Base-by-base conservation (phyloP, 179 eudicot species). In the Silene coronaria region DNA sequence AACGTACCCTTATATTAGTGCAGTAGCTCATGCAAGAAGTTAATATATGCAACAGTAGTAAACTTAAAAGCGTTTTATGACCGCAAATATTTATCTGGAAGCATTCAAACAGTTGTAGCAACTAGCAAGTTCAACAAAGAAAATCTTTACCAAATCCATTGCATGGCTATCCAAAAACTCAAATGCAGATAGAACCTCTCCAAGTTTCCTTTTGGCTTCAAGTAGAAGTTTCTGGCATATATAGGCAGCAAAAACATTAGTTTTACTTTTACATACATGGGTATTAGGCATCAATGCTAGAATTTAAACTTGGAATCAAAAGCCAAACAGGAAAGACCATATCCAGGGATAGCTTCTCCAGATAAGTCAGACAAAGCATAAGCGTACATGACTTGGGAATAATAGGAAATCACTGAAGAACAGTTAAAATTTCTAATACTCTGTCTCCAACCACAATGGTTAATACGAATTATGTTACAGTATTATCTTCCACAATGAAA, bases 111-210 rank as follows among this genome's bases (percentile, higher is more conserved):
- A 22, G 48, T 23, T 21, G 8, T 5, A 19, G 22, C 67, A 34
- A 53, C 58, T 53, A 55, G 59, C 59, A 55, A 9, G 5, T 17
- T 60, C 16, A 27, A 36, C 22, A 8, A 30, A 46, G 26, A 28
- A 68, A 77, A 62, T 77, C 32, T 83, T 83, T 84, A 92, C 99
- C 96, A 91, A 78, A 75, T 92, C 87, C 96, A 95, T 88, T 75
- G 97, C 86, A 78, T 79, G 82, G 84, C 87, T 79, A 86, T 95
- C 99, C 88, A 92, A 83, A 85, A 95, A 93, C 76, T 95, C 99
- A 75, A 89, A 95, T 80, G 99, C 99, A 78, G 99, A 95, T 77
- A 95, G 83, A 82, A 92, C 87, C 82, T 92, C 97, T 48, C 99
- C 99, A 69, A 95, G 99, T 81, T 85, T 91, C 76, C 91, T 87